Evolutionary conservation across 352 stramenopile genomes (phyloP).

Genomic region (Phytophthora macrochlamydospora): DNA sequence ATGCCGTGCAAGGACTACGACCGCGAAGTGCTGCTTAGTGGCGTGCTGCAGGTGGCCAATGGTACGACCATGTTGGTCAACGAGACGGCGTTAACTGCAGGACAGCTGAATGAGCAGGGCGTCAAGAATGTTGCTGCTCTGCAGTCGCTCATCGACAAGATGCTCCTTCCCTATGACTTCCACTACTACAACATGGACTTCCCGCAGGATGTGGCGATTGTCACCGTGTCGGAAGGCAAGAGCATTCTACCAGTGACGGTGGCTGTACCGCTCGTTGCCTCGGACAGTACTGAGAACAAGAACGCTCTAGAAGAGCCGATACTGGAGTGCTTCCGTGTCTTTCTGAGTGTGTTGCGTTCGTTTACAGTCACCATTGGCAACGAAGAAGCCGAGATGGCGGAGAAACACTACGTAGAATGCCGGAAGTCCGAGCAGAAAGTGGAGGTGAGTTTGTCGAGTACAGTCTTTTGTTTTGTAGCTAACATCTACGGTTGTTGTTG

Average conservation of each 20-base stretch:
- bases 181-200: constrained; percentile 88
- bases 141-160: constrained; percentile 74
- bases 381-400: constrained; percentile 73
- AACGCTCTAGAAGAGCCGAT: constrained; percentile 25
- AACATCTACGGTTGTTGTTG: constrained; percentile 13
- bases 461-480: neutral
- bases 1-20: constrained; percentile 84
- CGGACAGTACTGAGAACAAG: neutral
- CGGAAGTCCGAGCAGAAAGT: constrained; percentile 75
- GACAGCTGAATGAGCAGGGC: constrained; percentile 70
- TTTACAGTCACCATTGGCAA: constrained; percentile 68
- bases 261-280: constrained; percentile 37
- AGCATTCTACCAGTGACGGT: constrained; percentile 75
- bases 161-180: constrained; percentile 86
- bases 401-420: constrained; percentile 81
- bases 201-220: constrained; percentile 68
- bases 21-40: constrained; percentile 55
- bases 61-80: constrained; percentile 72
- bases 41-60: constrained; percentile 67
- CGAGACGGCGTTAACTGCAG: constrained; percentile 66
- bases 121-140: constrained; percentile 78
- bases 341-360: constrained; percentile 59
- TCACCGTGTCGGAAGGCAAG: constrained; percentile 76
- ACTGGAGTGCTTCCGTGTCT: constrained; percentile 73
- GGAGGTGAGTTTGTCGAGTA: constrained; percentile 44